Base-by-base conservation (phyloP, 345 rosid species). In the Hirschfeldia incana region DNA sequence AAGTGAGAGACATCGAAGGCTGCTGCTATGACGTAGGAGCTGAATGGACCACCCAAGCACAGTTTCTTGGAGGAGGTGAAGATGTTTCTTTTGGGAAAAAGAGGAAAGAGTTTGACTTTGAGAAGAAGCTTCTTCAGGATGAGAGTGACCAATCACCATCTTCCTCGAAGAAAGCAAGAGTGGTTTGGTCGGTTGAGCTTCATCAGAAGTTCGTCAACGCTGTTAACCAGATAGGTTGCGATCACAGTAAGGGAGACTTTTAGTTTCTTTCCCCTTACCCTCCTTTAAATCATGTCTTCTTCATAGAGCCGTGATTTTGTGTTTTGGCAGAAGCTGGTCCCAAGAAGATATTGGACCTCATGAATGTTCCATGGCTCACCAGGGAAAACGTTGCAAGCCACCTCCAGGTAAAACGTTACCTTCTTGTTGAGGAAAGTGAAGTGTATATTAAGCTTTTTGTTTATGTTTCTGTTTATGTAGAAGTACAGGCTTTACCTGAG, bases 371-470 rank as follows among this genome's bases (percentile, higher is more conserved):
- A 11, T 90, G 98, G 98, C 69, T 94, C 84, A 91, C 96, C 5
- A 87, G 98, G 67, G 98, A 94, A 85, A 94, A 94, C 63, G 94
- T 94, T 39, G 98, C 98, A 26, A 94, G 97, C 84, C 98, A 92
- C 76, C 88, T 94, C 60, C 98, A 94, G 92, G 98, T 94, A 85
- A 62, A 73, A 46, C 64, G 66, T 76, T 36, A 75, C 69, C 63
- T 70, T 58, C 34, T 63, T 36, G 2, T 49, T 12, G 16, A 0
- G 32, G 46, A 13, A 29, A 8, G 4, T 44, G n/a, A 26, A 60
- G 74, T 36, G 32, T 34, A 33, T 69, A 51, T 39, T 16, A 36
- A 74, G n/a, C 65, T 69, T 74, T 28, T 57, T 21, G 9, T 72
- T 51, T 51, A 10, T 71, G 70, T 1, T 4, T 13, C 33, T 21